A percentile compares a stretch with the other conserved stretches of the same genome.
These are phyloP conservation scores for Thalassiosira oceanica DNA, from an alignment of 352 stramenopile species.

Conservation along the genomic window DNA sequence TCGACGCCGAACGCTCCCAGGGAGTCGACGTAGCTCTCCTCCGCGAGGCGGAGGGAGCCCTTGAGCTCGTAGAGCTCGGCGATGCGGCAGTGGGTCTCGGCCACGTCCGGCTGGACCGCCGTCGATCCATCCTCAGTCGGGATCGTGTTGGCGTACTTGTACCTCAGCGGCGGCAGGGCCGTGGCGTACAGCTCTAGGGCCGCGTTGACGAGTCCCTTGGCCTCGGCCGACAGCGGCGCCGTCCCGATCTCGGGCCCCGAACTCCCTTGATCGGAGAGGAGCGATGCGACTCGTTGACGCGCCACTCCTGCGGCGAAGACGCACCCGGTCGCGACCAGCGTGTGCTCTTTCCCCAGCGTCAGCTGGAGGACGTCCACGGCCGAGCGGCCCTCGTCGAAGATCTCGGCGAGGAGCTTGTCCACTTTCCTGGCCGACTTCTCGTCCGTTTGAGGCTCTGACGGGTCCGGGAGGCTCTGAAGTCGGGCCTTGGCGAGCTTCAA, in stretches of 20 bases:
- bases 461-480: too few relatives aligned
- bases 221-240: slow-evolving; percentile 23
- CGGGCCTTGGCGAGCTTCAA: slow-evolving; percentile 47
- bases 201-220: slow-evolving; percentile 29
- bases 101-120: slow-evolving; percentile 23
- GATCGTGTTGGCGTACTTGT: slow-evolving; percentile 20
- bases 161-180: slow-evolving; percentile 29
- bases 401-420: slow-evolving; percentile 26
- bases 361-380: slow-evolving; percentile 15
- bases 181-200: slow-evolving; percentile 43
- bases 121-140: neutral
- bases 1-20: slow-evolving; percentile 26
- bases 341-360: slow-evolving; percentile 26
- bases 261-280: neutral
- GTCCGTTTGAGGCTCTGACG: too few relatives aligned
- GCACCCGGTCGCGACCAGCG: slow-evolving; percentile 26
- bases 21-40: slow-evolving; percentile 26
- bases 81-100: slow-evolving; percentile 38
- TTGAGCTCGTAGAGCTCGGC: slow-evolving; percentile 28
- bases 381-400: slow-evolving; percentile 19
- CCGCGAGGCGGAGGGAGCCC: slow-evolving; percentile 14
- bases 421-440: slow-evolving; percentile 28
- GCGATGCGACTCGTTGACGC: slow-evolving; percentile 17
- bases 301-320: slow-evolving; percentile 39
- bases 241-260: neutral